Conservation (phyloP, 805 yeast genomes). For the Myxozyma nipponensis region DNA sequence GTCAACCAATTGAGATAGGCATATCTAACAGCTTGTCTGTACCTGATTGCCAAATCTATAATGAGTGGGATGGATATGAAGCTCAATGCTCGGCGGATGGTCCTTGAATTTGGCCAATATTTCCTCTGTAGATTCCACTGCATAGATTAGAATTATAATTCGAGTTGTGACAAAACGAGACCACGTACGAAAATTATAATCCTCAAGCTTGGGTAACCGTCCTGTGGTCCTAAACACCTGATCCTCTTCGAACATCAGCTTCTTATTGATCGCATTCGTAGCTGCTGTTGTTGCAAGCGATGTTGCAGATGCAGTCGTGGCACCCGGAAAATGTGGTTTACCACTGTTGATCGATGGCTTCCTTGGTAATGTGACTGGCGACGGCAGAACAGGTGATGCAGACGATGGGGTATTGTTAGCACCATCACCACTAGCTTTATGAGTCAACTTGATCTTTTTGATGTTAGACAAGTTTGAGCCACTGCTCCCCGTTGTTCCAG, state of each 20-base stretch:
- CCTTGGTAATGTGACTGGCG: conserved; percentile 3
- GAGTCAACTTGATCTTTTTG: conserved; percentile 23
- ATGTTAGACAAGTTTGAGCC: conserved; percentile 2
- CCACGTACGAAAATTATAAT: conserved; percentile 20
- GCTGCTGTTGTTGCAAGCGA: conserved; percentile 4
- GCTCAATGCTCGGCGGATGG: conserved; percentile 74
- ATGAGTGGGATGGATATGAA: conserved; percentile 89
- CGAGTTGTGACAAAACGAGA: neutral
- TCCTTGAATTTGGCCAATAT: conserved; percentile 72
- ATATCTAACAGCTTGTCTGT: conserved; percentile 4
- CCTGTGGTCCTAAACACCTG: conserved; percentile 4
- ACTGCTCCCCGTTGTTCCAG: neutral
- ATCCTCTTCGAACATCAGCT: conserved; percentile 12
- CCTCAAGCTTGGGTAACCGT: conserved; percentile 6
- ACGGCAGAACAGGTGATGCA: neutral
- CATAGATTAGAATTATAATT: neutral
- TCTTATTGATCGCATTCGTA: conserved; percentile 1
- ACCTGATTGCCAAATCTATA: conserved; percentile 80
- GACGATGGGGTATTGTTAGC: conserved; percentile 2
- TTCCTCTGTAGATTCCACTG: conserved; percentile 64
- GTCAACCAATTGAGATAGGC: conserved; percentile 21
- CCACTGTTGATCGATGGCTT: conserved; percentile 6
- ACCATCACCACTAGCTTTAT: conserved; percentile 7
- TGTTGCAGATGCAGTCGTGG: conserved; percentile 8
- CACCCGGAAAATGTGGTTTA: conserved; percentile 11